phyloP scores from a whole-genome alignment of 768 basidiomycete genomes.

The Omphalotus guepiniiformis region DNA sequence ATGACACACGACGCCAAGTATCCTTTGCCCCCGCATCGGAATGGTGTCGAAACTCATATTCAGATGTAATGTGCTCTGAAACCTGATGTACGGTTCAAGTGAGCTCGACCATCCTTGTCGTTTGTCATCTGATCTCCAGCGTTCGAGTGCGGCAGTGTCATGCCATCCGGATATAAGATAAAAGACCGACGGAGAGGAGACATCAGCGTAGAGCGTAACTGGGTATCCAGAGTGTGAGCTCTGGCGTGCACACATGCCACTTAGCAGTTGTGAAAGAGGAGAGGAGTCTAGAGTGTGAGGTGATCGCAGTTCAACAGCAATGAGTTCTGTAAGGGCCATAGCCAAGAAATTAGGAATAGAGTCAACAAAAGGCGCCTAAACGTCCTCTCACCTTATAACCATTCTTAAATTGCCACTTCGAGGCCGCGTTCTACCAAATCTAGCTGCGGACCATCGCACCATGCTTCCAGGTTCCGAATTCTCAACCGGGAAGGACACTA shows the following conservation, averaged over 20 bases:
- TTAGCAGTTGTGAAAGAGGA: background rate
- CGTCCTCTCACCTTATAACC: too few relatives aligned
- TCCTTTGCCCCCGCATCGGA: background rate
- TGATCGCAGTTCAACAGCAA: background rate
- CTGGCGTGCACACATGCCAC: background rate
- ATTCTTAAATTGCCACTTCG: too few relatives aligned
- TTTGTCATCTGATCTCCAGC: background rate
- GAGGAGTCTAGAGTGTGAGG: background rate
- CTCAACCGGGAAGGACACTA: too few relatives aligned
- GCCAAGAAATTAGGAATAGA: too few relatives aligned
- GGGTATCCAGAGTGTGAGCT: background rate
- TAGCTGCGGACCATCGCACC: too few relatives aligned
- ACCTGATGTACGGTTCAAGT: background rate
- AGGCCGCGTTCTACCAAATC: too few relatives aligned
- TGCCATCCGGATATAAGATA: background rate
- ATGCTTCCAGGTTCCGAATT: too few relatives aligned
- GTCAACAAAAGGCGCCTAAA: too few relatives aligned
- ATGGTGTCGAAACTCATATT: constrained; percentile 4
- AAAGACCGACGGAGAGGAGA: background rate
- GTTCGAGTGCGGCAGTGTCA: background rate
- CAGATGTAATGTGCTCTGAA: background rate
- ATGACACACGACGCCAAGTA: background rate
- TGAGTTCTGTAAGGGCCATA: constrained; percentile 1
- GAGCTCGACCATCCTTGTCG: too few relatives aligned
- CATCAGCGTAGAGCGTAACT: constrained; percentile 3